Percentiles rank a stretch among this genome's conserved stretches.
Conservation (phyloP, 305 asterid genomes). For the Fraxinus sp. region DNA sequence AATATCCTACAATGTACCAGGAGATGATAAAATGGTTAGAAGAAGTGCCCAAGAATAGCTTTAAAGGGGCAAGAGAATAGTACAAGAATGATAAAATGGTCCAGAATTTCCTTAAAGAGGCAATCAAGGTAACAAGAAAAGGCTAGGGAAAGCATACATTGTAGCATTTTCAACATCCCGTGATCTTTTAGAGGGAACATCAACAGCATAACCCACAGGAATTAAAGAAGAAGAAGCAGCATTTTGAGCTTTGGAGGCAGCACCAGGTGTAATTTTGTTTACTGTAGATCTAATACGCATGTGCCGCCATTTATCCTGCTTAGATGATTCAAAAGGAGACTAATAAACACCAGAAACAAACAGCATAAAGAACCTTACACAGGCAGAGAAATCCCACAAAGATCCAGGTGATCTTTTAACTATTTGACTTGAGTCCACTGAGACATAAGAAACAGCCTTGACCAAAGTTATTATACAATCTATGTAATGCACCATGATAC, state of each 20-base stretch:
- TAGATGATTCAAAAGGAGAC: slow-evolving; percentile 21
- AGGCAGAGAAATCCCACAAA: background rate
- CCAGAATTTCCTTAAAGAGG: background rate
- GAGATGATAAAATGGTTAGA: background rate
- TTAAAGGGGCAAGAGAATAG: background rate
- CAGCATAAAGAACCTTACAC: background rate
- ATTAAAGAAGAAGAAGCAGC: slow-evolving; percentile 16
- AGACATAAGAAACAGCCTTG: background rate
- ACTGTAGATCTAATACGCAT: slow-evolving; percentile 27
- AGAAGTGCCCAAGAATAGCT: background rate
- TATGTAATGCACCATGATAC: background rate
- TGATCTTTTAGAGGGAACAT: slow-evolving; percentile 30
- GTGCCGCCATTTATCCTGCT: slow-evolving; percentile 68
- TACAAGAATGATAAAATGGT: slow-evolving; percentile 11
- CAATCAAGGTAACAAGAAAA: slow-evolving; percentile 14
- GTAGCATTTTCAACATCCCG: slow-evolving; percentile 20
- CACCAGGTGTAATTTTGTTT: slow-evolving; percentile 23
- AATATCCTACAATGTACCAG: background rate
- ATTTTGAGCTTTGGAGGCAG: slow-evolving; percentile 19
- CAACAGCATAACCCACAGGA: slow-evolving; percentile 21
- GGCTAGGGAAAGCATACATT: slow-evolving; percentile 29
- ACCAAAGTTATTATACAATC: background rate
- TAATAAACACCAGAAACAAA: background rate
- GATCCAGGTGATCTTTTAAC: background rate
- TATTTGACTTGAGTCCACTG: background rate